Percentiles rank a stretch among this genome's conserved stretches.
phyloP scores from a whole-genome alignment of 345 rosid genomes.

The Atalantia buxifolia region DNA sequence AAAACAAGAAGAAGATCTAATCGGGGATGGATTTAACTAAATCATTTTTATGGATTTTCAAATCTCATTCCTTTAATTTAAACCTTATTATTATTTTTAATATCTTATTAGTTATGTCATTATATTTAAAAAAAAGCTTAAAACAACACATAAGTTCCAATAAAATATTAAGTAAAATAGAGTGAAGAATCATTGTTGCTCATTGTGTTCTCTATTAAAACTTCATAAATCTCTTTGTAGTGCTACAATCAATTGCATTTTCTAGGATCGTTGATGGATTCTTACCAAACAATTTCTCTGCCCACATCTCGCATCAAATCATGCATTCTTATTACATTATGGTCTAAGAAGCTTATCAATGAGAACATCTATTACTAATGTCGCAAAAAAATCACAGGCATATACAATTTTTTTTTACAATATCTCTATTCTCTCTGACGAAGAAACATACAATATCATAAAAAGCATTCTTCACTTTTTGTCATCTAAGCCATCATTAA shows the following conservation, averaged over 20 bases:
- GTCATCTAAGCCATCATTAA: slow-evolving; percentile 6
- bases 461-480: slow-evolving; percentile 8
- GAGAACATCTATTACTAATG: background rate
- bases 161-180: no score
- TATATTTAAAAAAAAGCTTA: no score
- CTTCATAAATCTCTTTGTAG: no score
- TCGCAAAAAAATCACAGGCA: background rate
- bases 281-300: slow-evolving; percentile 22
- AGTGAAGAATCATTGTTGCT: no score
- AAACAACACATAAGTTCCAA: no score
- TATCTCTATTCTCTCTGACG: background rate
- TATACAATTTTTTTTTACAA: background rate
- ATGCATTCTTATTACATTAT: slow-evolving; percentile 11
- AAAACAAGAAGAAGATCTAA: no score
- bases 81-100: no score
- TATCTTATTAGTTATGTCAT: no score
- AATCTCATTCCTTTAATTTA: no score
- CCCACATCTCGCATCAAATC: slow-evolving; percentile 44
- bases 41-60: no score
- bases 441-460: slow-evolving; percentile 12
- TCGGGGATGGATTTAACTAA: no score
- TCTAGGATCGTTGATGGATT: background rate
- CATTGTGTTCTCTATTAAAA: no score
- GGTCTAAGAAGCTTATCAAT: background rate
- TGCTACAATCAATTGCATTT: slow-evolving; percentile 13